These are phyloP conservation scores for Zygotorulaspora florentina DNA, from an alignment of 805 yeast species.

Conservation along the genomic window DNA sequence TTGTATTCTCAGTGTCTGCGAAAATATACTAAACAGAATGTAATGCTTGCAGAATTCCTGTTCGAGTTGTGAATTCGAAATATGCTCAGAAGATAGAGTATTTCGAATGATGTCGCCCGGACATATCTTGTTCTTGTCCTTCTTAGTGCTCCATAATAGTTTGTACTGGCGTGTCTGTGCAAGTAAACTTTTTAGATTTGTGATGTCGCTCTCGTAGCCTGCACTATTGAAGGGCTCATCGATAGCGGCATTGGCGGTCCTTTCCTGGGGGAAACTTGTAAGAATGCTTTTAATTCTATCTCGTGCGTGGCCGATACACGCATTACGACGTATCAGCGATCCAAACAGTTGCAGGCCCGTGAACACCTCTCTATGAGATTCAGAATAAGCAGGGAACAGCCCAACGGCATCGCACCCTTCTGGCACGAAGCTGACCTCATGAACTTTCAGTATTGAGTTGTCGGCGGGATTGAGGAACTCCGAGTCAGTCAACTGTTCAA, in stretches of 20 bases:
- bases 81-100: slow-evolving; percentile 15
- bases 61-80: slow-evolving; percentile 12
- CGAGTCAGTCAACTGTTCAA: slow-evolving; percentile 4
- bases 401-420: slow-evolving; percentile 22
- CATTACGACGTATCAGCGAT: slow-evolving; percentile 9
- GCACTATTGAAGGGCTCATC: not conserved
- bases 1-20: slow-evolving; percentile 11
- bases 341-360: slow-evolving; percentile 12
- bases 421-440: slow-evolving; percentile 11
- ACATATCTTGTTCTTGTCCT: slow-evolving; percentile 11
- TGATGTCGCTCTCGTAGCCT: not conserved
- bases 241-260: not conserved
- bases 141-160: slow-evolving; percentile 15
- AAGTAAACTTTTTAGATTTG: slow-evolving; percentile 8
- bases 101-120: slow-evolving; percentile 28
- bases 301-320: slow-evolving; percentile 1
- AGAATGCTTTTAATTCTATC: not conserved
- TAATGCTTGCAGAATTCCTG: slow-evolving; percentile 25
- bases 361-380: slow-evolving; percentile 14
- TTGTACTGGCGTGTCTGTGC: slow-evolving; percentile 5
- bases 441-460: slow-evolving; percentile 13
- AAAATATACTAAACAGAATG: slow-evolving; percentile 19
- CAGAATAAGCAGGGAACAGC: slow-evolving; percentile 22
- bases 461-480: slow-evolving; percentile 20
- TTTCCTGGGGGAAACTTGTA: slow-evolving; percentile 1